Conservation (phyloP, 2,329 filamentous ascomycete genomes). For the Penicillium sp. region DNA sequence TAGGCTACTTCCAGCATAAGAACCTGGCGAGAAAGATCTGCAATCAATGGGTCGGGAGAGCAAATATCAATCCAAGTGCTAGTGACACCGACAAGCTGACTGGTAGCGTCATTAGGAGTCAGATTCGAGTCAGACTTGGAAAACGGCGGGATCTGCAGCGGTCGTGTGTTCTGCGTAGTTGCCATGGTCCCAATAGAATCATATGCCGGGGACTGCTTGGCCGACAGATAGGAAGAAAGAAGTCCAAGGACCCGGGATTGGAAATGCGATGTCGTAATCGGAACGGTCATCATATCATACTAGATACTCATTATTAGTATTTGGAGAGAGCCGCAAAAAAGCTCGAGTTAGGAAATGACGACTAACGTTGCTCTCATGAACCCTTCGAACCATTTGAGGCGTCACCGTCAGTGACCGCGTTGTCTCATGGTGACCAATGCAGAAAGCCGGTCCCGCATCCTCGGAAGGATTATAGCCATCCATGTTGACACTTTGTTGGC, state of each 20-base stretch:
- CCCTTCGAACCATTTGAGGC: slow-evolving; percentile 48
- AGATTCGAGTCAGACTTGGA: slow-evolving; percentile 53
- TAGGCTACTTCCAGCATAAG: slow-evolving; percentile 88
- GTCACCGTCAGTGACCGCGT: slow-evolving; percentile 47
- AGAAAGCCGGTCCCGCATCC: slow-evolving; percentile 46
- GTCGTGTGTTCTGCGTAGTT: slow-evolving; percentile 38
- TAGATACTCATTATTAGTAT: slow-evolving; percentile 25
- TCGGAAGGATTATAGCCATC: slow-evolving; percentile 30
- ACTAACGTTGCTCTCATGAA: slow-evolving; percentile 52
- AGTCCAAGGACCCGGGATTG: slow-evolving; percentile 53
- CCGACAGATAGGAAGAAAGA: slow-evolving; percentile 48
- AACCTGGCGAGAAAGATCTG: slow-evolving; percentile 81
- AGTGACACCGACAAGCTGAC: slow-evolving; percentile 69
- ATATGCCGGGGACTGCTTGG: slow-evolving; percentile 34
- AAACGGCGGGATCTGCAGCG: slow-evolving; percentile 39
- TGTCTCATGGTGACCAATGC: slow-evolving; percentile 57
- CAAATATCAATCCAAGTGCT: slow-evolving; percentile 91
- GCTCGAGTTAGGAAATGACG: slow-evolving; percentile 3
- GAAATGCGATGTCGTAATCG: slow-evolving; percentile 57
- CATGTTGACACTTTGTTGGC: slow-evolving; percentile 22
- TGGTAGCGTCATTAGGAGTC: slow-evolving; percentile 72
- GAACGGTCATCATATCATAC: slow-evolving; percentile 61
- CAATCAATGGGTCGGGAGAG: slow-evolving; percentile 73
- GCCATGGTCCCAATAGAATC: slow-evolving; percentile 36
- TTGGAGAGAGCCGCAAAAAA: slow-evolving; percentile 8